Base-by-base conservation (phyloP, 1,284 basidiomycete genomes). In the Pseudozyma flocculosa region DNA sequence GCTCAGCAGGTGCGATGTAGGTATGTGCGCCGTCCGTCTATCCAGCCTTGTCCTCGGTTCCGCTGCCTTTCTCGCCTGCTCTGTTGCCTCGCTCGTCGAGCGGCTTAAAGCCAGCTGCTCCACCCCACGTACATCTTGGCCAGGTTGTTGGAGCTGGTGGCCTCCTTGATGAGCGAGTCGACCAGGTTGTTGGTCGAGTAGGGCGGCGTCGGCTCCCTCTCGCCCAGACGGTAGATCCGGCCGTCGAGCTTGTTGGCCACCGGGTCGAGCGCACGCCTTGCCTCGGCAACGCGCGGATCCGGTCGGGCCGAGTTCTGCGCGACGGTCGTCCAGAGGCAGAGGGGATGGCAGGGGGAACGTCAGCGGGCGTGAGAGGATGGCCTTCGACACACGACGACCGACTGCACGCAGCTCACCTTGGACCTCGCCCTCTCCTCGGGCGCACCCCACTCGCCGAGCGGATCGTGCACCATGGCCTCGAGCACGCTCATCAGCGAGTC, bases 401-500 rank as follows among this genome's bases (percentile, higher is more conserved):
- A n/a, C n/a, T n/a, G 36, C 1, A 22, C 43, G 5, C 17, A n/a
- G 14, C 32, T 34, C 32, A 34, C 32, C 36, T 56, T 68, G 30
- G 45, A 61, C 52, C 68, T 52, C 79, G 73, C 68, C 45, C 78
- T 72, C 23, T 56, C 70, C 17, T 68, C 69, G 18, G 67, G 60
- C 45, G 90, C 87, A 57, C 92, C 88, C 90, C 92, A 98, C 79
- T 99, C 95, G 26, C 94, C 88, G 2, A 99, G 83, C 1, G 95
- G 95, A 78, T 99, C 95, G 71, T 98, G 95, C 32, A 97, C 87
- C 79, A 98, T 98, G 0, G 95, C 90, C 75, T 98, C 94, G 36
- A 99, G 84, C 1, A 98, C 91, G 76, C 87, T 94, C 87, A 95
- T 94, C 57, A 99, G 81, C 47, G 89, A 89, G 78, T 97, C 93